phyloP scores from a whole-genome alignment of 108 stramenopile genomes.

The Pseudonitzschia multistriata region DNA sequence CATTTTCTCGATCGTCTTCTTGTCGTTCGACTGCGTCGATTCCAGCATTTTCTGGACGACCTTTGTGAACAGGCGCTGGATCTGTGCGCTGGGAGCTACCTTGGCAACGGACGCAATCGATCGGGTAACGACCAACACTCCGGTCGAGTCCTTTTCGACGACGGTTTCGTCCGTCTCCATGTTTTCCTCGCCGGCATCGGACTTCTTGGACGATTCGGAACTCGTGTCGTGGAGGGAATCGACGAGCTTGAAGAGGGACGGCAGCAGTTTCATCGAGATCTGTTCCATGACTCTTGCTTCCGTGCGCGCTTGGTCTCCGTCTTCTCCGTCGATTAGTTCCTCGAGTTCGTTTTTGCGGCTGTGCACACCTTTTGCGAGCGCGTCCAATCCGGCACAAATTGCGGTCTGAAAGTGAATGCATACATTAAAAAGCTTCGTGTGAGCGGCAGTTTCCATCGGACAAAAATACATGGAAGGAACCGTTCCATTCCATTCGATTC shows the following conservation, averaged over 20 bases:
- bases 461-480: too few relatives aligned
- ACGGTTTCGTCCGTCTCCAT: conserved; percentile 25
- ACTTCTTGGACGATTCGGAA: conserved; percentile 1
- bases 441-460: too few relatives aligned
- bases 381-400: conserved; percentile 52
- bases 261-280: conserved; percentile 56
- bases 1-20: conserved; percentile 47
- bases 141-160: conserved; percentile 34
- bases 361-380: conserved; percentile 42
- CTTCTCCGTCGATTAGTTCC: conserved; percentile 33
- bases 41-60: conserved; percentile 67
- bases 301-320: conserved; percentile 17
- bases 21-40: conserved; percentile 49
- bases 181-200: conserved; percentile 36
- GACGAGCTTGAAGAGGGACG: conserved; percentile 65
- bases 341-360: conserved; percentile 21
- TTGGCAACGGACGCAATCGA: conserved; percentile 63
- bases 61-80: conserved; percentile 74
- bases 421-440: not conserved
- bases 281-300: conserved; percentile 33
- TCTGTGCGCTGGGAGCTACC: conserved; percentile 52
- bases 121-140: conserved; percentile 53
- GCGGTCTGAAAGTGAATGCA: conserved; percentile 34
- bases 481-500: too few relatives aligned
- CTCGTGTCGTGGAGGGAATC: conserved; percentile 46